phyloP scores from a whole-genome alignment of 176 grass and related monocot genomes.

The Zizania latifolia region DNA sequence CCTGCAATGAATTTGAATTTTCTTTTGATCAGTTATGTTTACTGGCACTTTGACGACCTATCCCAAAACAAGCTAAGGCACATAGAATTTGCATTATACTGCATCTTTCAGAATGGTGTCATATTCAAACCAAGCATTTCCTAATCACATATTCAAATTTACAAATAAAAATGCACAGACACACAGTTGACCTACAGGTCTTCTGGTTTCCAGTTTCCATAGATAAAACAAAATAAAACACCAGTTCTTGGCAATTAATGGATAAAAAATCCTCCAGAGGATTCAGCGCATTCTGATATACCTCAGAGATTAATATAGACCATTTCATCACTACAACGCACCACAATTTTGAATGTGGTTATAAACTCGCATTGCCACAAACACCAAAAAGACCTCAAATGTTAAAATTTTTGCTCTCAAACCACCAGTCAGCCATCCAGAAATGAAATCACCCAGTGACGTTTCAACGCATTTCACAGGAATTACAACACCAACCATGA shows the following conservation, averaged over 20 bases:
- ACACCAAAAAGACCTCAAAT: background rate
- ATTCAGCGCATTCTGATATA: background rate
- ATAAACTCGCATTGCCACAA: background rate
- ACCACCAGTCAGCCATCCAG: background rate
- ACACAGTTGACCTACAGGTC: background rate
- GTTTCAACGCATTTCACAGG: background rate
- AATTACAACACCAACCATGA: background rate
- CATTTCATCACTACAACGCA: background rate
- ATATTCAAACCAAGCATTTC: constrained; percentile 6
- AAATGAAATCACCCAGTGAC: background rate
- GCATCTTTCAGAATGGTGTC: background rate
- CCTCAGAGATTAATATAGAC: background rate
- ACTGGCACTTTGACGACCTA: background rate
- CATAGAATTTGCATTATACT: background rate
- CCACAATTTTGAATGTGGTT: background rate
- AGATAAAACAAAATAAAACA: background rate
- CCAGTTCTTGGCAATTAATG: background rate
- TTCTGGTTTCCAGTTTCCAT: background rate
- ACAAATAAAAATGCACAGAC: background rate
- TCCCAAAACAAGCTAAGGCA: background rate
- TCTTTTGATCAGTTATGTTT: constrained; percentile 31
- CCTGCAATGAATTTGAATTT: constrained; percentile 47
- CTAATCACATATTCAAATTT: background rate
- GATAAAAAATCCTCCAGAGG: background rate
- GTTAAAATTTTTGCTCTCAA: background rate